Percentiles rank a stretch among this genome's conserved stretches.
phyloP scores from a whole-genome alignment of 176 grass and related monocot genomes.

The Dendrocalamus sinicus region DNA sequence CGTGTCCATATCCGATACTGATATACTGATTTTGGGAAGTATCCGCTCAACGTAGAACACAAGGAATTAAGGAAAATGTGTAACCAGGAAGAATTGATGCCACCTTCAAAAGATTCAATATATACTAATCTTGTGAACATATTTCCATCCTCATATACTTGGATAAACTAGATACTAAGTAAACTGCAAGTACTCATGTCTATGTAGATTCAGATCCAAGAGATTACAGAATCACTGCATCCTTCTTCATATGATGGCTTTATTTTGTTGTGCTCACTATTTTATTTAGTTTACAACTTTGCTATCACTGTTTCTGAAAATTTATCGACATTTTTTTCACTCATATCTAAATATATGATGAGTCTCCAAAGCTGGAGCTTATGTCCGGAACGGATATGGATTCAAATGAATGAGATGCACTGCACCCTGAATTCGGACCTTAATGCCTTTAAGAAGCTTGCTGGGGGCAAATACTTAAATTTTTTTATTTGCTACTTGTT shows the following conservation, averaged over 20 bases:
- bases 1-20: no score
- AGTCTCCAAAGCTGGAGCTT: not conserved
- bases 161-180: not conserved
- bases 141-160: constrained; percentile 14
- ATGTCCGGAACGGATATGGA: not conserved
- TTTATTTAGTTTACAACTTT: constrained; percentile 2
- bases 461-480: not conserved
- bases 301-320: not conserved
- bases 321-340: not conserved
- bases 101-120: constrained; percentile 19
- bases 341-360: not conserved
- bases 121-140: not conserved
- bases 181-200: not conserved
- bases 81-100: constrained; percentile 3
- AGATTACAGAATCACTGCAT: not conserved
- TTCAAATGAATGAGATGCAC: not conserved
- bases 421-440: not conserved
- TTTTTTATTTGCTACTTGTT: not conserved
- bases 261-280: not conserved
- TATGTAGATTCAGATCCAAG: constrained; percentile 1
- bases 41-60: no score
- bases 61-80: not conserved
- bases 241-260: constrained; percentile 1
- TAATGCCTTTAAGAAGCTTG: not conserved
- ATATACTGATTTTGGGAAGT: no score